Percentiles rank a stretch among this genome's conserved stretches.
These are phyloP conservation scores for Arabis alpina DNA, from an alignment of 345 rosid genomes.

Conservation along the genomic window DNA sequence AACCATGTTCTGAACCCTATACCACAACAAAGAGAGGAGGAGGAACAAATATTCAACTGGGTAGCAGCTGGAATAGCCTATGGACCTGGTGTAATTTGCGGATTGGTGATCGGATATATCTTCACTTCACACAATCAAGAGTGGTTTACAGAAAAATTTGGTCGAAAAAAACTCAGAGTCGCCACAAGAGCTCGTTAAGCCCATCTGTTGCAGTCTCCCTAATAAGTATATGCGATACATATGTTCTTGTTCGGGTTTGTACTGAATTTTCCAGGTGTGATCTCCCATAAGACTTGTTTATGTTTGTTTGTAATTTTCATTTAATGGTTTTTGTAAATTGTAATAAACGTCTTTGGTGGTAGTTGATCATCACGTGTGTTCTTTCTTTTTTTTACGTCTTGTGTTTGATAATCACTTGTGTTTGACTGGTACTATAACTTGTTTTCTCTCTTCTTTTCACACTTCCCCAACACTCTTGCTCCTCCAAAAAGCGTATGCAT, in stretches of 20 bases:
- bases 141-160: background rate
- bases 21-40: background rate
- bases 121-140: slow-evolving; percentile 17
- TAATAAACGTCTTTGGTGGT: background rate
- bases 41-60: background rate
- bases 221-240: background rate
- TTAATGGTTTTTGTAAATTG: background rate
- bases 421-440: background rate
- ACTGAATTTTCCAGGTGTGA: background rate
- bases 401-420: background rate
- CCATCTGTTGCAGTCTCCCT: background rate
- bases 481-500: background rate
- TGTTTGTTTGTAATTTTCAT: background rate
- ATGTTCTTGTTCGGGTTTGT: background rate
- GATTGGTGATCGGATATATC: slow-evolving; percentile 17
- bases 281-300: background rate
- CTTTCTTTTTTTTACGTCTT: no score
- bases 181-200: background rate
- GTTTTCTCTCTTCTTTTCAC: no score
- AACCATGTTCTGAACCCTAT: background rate
- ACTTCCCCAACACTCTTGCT: no score
- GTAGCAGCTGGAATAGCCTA: slow-evolving; percentile 16
- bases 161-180: background rate
- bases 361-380: background rate
- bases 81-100: slow-evolving; percentile 12